A percentile compares a stretch with the other conserved stretches of the same genome.
Evolutionary conservation across 2,329 filamentous ascomycete species (phyloP).

Genomic region (Didymella sp.): DNA sequence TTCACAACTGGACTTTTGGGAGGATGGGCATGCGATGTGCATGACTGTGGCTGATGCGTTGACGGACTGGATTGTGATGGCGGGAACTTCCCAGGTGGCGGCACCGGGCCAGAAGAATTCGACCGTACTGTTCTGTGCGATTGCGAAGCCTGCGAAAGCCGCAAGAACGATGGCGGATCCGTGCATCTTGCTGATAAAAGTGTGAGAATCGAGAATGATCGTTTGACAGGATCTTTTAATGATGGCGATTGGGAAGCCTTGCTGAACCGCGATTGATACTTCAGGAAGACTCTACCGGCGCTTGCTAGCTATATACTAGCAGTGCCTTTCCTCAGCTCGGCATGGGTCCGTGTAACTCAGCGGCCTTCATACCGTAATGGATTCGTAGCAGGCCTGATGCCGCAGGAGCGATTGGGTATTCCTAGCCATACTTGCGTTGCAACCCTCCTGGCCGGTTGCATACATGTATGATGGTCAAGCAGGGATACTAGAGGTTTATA

Average conservation of each 20-base stretch:
- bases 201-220: background rate
- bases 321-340: background rate
- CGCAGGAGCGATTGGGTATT: background rate
- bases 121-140: background rate
- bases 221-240: no score
- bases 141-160: background rate
- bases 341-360: background rate
- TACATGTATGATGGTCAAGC: no score
- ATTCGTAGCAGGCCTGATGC: background rate
- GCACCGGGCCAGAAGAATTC: constrained; percentile 1
- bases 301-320: background rate
- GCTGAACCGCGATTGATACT: no score
- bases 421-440: no score
- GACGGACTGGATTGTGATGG: background rate
- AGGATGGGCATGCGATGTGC: background rate
- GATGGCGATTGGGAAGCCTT: background rate
- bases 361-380: background rate
- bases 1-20: background rate
- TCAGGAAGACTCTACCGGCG: no score
- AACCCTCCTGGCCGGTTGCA: no score
- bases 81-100: background rate
- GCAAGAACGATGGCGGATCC: background rate
- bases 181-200: background rate
- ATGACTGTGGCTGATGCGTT: constrained; percentile 2
- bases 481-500: no score